Percentiles rank a stretch among this genome's conserved stretches.
These are phyloP conservation scores for Aspergillus heteromorphus DNA, from an alignment of 495 filamentous ascomycete species.

Conservation along the genomic window DNA sequence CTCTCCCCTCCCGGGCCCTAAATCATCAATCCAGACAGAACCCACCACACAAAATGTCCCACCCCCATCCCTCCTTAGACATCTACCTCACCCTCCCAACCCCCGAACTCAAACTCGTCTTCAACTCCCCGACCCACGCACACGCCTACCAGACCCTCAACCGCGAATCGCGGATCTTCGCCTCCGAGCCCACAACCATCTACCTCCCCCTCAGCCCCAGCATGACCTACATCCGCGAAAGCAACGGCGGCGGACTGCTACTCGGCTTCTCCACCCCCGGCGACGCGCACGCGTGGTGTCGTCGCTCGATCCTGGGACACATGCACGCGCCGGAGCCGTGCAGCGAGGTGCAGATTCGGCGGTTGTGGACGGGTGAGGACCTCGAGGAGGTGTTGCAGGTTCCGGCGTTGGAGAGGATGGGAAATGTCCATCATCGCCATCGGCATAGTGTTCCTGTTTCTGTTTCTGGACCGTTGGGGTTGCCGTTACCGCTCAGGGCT, in stretches of 20 bases:
- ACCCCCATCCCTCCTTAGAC: background rate
- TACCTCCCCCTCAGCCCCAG: background rate
- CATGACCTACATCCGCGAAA: constrained; percentile 4
- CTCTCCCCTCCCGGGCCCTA: too few relatives aligned
- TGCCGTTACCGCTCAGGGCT: too few relatives aligned
- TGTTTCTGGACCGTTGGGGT: too few relatives aligned
- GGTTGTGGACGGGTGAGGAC: background rate
- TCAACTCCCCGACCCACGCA: background rate
- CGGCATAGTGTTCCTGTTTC: too few relatives aligned
- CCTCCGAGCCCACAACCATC: background rate
- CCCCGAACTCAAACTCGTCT: constrained; percentile 2
- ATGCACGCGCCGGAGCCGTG: background rate
- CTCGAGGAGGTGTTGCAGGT: background rate
- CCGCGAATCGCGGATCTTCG: constrained; percentile 2
- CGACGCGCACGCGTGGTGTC: background rate
- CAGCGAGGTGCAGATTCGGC: background rate
- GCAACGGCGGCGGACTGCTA: background rate
- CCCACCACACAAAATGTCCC: too few relatives aligned
- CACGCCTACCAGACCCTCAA: background rate
- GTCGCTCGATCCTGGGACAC: background rate
- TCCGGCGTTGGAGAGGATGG: too few relatives aligned
- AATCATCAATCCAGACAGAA: too few relatives aligned
- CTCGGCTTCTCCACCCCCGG: background rate
- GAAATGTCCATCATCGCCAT: too few relatives aligned
- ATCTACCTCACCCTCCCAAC: constrained; percentile 1